These are phyloP conservation scores for Boletus coccyginus DNA, from an alignment of 768 basidiomycete genomes.

Conservation along the genomic window DNA sequence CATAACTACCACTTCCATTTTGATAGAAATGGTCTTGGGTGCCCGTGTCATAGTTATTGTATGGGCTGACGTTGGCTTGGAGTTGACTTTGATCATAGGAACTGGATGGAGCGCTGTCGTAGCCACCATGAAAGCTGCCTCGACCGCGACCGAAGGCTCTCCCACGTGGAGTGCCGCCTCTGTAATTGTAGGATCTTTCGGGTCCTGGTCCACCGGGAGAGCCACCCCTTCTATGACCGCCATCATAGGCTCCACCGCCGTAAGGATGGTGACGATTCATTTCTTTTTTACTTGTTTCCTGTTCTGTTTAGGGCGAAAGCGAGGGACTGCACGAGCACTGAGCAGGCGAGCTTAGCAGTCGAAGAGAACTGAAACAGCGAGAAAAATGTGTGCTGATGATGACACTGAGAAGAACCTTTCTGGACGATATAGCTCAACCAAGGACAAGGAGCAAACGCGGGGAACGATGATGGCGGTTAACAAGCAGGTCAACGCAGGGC, in stretches of 20 bases:
- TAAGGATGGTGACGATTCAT: constrained; percentile 95
- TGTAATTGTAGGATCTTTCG: constrained; percentile 66
- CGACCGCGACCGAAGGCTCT: constrained; percentile 54
- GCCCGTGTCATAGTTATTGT: constrained; percentile 65
- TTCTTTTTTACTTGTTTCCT: constrained; percentile 18
- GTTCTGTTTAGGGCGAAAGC: constrained; percentile 29
- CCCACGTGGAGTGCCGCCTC: constrained; percentile 53
- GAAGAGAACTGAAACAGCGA: constrained; percentile 15
- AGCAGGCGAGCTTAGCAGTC: constrained; percentile 26
- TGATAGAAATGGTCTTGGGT: constrained; percentile 67
- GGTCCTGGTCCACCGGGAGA: constrained; percentile 64
- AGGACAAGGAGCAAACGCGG: constrained; percentile 21
- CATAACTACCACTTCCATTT: constrained; percentile 61
- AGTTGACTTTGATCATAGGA: constrained; percentile 67
- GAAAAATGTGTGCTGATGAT: constrained; percentile 16
- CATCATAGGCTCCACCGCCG: constrained; percentile 59
- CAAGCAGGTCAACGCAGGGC: constrained; percentile 17
- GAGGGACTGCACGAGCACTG: constrained; percentile 24
- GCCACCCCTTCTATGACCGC: constrained; percentile 60
- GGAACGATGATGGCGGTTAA: constrained; percentile 37
- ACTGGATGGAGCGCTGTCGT: constrained; percentile 51
- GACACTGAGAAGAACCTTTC: constrained; percentile 24
- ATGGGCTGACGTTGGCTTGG: constrained; percentile 60
- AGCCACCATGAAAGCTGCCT: constrained; percentile 51
- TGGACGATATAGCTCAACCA: constrained; percentile 24